phyloP scores from a whole-genome alignment of 2,329 filamentous ascomycete species.

The Diaporthe aspalathi region DNA sequence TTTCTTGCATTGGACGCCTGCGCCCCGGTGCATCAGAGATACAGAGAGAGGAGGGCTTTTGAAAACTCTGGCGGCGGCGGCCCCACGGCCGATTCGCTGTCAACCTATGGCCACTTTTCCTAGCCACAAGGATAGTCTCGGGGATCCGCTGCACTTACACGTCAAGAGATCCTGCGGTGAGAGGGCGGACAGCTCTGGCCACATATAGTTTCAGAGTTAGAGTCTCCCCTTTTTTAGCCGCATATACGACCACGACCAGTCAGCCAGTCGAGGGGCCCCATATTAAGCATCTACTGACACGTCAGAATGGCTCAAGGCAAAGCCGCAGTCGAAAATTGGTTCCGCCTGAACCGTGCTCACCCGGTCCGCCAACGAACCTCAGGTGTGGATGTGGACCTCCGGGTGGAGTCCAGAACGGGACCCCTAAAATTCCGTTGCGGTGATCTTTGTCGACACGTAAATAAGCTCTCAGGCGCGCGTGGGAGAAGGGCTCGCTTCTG shows the following conservation, averaged over 20 bases:
- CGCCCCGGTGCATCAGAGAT: not conserved
- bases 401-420: conserved; percentile 24
- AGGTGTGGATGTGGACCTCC: conserved; percentile 30
- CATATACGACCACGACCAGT: too few relatives aligned
- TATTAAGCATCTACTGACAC: conserved; percentile 20
- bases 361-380: conserved; percentile 30
- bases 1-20: not conserved
- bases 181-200: conserved; percentile 1
- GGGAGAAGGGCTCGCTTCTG: not conserved
- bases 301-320: conserved; percentile 22
- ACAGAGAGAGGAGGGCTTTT: not conserved
- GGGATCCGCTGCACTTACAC: conserved; percentile 30
- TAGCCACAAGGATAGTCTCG: conserved; percentile 18
- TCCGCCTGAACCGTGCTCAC: conserved; percentile 34
- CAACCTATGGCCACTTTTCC: conserved; percentile 22
- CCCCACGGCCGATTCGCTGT: conserved; percentile 25
- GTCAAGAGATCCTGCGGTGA: conserved; percentile 28
- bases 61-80: conserved; percentile 25
- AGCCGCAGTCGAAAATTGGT: conserved; percentile 8
- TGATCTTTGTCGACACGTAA: conserved; percentile 25
- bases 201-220: conserved; percentile 16
- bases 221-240: conserved; percentile 27
- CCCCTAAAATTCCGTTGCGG: conserved; percentile 29
- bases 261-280: conserved; percentile 8
- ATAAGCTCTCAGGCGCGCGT: conserved; percentile 3